phyloP scores from a whole-genome alignment of 2,329 filamentous ascomycete species.

The Beauveria caledonica region DNA sequence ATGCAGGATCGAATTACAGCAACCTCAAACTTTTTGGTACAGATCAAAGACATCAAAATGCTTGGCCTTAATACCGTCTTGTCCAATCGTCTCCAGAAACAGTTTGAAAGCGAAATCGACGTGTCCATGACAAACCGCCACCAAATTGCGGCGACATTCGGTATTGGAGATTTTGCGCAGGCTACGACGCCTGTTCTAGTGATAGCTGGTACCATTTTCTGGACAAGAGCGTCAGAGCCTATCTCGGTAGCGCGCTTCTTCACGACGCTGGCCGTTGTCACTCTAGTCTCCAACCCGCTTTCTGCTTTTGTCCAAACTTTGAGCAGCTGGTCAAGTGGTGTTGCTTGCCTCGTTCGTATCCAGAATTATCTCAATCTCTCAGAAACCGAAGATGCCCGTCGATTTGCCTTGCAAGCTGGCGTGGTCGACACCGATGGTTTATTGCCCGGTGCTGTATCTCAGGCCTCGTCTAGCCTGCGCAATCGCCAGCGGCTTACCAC shows the following conservation, averaged over 20 bases:
- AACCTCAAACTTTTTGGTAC: constrained; percentile 3
- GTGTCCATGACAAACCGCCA: neutral
- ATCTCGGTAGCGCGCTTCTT: neutral
- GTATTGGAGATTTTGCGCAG: neutral
- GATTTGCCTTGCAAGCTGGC: neutral
- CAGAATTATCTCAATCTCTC: neutral
- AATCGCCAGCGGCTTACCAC: neutral
- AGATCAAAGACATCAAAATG: constrained; percentile 5
- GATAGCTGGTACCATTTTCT: neutral
- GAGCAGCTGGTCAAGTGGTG: neutral
- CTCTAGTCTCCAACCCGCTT: neutral
- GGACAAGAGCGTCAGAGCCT: neutral
- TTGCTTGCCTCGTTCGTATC: constrained; percentile 3
- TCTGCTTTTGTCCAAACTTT: neutral
- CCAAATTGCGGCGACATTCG: neutral
- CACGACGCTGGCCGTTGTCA: neutral
- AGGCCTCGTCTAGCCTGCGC: neutral
- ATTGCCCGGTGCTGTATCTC: neutral
- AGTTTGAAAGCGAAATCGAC: neutral
- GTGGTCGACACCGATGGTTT: neutral
- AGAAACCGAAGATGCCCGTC: neutral
- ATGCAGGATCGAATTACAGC: neutral
- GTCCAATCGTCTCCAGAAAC: neutral
- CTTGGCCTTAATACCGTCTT: neutral
- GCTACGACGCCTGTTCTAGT: neutral